Base-by-base conservation (phyloP, 257 asterid genomes). In the Solanum tarapatanum region DNA sequence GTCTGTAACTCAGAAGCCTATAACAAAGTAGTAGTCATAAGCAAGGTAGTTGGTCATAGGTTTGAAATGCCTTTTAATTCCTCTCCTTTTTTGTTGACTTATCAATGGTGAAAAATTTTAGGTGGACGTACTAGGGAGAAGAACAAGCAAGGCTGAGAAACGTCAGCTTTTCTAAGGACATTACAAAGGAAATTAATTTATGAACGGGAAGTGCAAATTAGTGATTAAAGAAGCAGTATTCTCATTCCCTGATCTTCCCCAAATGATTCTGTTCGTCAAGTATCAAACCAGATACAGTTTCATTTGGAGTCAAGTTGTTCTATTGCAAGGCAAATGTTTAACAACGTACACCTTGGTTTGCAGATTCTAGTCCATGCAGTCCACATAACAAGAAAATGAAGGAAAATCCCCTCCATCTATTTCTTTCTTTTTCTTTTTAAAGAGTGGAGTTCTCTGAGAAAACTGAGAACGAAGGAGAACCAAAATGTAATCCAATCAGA, bases 1-100 rank as follows among this genome's bases (percentile, higher is more conserved):
- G 93, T 92, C 92, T 97, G 99, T 77, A 97, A 70, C 86, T 96
- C 95, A 58, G 98, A 95, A 86, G 99, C 99, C 98, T 97, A 93
- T 82, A 89, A 36, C 76, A 79, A 88, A 24, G 64, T 72, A 86
- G 69, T 48, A 48, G 37, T 73, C n/a, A 73, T 73, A 45, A 45
- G 41, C 11, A 45, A 28, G 68, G 41, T 45, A 24, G 68, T 45
- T 17, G 85, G 84, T 21, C 84, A 79, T 39, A 79, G 43, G 9
- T 16, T 45, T 45, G 41, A 80, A 45, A 45, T 26, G 41, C 13
- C 85, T 16, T 26, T 2, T 16, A 28, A 28, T 26, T 26, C 17
- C 51, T 26, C 39, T 68, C 64, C 33, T 24, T 23, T 24, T 39
- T 24, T n/a, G 76, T 14, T 28, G 83, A 37, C 58, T 23, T 75